A percentile compares a stretch with the other conserved stretches of the same genome.
Evolutionary conservation across 331 rosid genomes (phyloP).

Genomic region (Pyracantha coccinea): DNA sequence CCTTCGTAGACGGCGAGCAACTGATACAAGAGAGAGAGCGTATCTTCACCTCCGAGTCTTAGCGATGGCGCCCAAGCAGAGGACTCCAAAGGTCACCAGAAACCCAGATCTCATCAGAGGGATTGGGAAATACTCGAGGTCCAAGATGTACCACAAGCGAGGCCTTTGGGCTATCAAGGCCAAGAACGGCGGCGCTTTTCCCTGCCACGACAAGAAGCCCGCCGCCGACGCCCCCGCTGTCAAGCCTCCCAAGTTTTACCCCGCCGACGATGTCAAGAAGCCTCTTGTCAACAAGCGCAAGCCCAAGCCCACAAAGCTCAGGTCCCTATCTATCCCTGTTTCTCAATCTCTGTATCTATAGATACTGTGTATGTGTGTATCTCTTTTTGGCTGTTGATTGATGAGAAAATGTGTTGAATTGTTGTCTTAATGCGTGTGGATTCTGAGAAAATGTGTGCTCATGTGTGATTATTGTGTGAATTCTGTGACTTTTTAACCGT

Average conservation of each 20-base stretch:
- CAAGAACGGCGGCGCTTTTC: background rate
- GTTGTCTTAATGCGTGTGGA: background rate
- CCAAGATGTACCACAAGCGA: too few species aligned
- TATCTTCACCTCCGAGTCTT: too few species aligned
- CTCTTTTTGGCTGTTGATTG: background rate
- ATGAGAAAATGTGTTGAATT: background rate
- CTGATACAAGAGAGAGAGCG: too few species aligned
- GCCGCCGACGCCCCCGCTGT: background rate
- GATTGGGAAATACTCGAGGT: too few species aligned
- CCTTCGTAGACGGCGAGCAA: too few species aligned
- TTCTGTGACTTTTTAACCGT: background rate
- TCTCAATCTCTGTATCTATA: too few species aligned
- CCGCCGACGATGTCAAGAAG: background rate
- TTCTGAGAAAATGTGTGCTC: background rate
- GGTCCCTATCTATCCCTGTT: background rate
- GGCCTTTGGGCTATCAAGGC: too few species aligned
- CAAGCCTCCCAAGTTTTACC: background rate
- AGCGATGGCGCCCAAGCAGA: too few species aligned
- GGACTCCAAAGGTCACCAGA: too few species aligned
- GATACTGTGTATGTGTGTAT: too few species aligned
- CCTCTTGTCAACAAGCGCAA: constrained; percentile 9
- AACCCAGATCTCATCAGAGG: too few species aligned
- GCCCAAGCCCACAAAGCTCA: constrained; percentile 5
- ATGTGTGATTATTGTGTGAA: background rate
- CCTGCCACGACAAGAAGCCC: constrained; percentile 3